A percentile compares a stretch with the other conserved stretches of the same genome.
Conservation (phyloP, 352 stramenopile species). For the Blastocystis sp. region DNA sequence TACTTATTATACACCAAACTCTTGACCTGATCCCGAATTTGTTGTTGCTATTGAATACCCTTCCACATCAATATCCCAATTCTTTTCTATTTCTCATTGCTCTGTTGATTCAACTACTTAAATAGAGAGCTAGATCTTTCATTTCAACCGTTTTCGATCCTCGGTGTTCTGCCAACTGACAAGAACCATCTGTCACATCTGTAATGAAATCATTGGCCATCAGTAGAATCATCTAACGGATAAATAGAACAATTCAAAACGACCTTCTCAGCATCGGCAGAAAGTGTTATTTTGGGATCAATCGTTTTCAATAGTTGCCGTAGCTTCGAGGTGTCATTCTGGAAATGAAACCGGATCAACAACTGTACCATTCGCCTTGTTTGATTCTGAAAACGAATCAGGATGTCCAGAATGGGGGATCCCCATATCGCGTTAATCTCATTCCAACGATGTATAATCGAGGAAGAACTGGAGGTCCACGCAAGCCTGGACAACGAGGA, state of each 20-base stretch:
- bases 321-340: slow-evolving; percentile 3
- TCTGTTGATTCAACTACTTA: neutral
- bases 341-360: neutral
- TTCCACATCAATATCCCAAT: slow-evolving; percentile 55
- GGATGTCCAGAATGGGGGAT: neutral
- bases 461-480: neutral
- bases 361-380: neutral
- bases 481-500: neutral
- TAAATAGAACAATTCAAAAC: neutral
- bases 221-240: neutral
- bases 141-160: slow-evolving; percentile 11
- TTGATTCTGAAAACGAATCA: neutral
- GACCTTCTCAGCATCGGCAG: slow-evolving; percentile 25
- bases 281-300: slow-evolving; percentile 16
- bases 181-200: slow-evolving; percentile 55
- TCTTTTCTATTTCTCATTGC: slow-evolving; percentile 15
- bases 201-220: slow-evolving; percentile 53
- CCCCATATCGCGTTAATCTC: neutral
- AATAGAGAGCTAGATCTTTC: slow-evolving; percentile 31
- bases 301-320: slow-evolving; percentile 17
- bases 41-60: slow-evolving; percentile 43
- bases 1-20: neutral
- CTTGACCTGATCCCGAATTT: slow-evolving; percentile 7
- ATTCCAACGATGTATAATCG: slow-evolving; percentile 23
- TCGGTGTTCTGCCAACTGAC: neutral